These are phyloP conservation scores for Lasiosphaeria ovina DNA, from an alignment of 495 filamentous ascomycete genomes.

Conservation along the genomic window DNA sequence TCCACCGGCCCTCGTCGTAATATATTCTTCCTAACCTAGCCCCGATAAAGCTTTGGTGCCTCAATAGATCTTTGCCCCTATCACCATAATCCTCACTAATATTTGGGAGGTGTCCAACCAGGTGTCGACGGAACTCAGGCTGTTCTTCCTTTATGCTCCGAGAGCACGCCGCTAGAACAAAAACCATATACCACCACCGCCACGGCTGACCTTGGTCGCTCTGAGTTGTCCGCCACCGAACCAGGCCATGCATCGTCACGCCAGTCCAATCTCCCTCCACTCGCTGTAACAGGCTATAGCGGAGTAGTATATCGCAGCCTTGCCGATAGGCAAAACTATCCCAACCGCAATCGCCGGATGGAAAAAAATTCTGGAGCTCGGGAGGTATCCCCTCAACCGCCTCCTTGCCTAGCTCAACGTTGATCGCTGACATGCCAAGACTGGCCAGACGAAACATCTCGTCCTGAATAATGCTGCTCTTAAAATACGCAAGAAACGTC, in stretches of 20 bases:
- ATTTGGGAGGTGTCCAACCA: conserved; percentile 22
- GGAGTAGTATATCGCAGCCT: conserved; percentile 23
- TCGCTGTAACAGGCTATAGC: conserved; percentile 27
- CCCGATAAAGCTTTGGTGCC: conserved; percentile 1
- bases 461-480: conserved; percentile 26
- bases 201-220: conserved; percentile 13
- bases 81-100: conserved; percentile 21
- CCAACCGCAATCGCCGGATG: conserved; percentile 22
- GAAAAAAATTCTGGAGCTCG: conserved; percentile 19
- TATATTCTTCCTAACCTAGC: conserved; percentile 1
- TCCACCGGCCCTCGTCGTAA: background rate
- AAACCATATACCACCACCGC: conserved; percentile 13
- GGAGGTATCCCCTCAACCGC: background rate
- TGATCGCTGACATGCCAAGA: conserved; percentile 17
- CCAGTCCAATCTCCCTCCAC: conserved; percentile 22
- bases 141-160: conserved; percentile 14
- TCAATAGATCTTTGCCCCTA: too few relatives aligned
- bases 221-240: conserved; percentile 24
- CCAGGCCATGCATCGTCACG: conserved; percentile 28
- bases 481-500: conserved; percentile 29
- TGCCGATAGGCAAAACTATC: conserved; percentile 27
- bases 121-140: conserved; percentile 27
- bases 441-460: conserved; percentile 25
- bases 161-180: conserved; percentile 16
- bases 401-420: conserved; percentile 12